Conservation (phyloP, 2,329 filamentous ascomycete species). For the Fusarium sp. region DNA sequence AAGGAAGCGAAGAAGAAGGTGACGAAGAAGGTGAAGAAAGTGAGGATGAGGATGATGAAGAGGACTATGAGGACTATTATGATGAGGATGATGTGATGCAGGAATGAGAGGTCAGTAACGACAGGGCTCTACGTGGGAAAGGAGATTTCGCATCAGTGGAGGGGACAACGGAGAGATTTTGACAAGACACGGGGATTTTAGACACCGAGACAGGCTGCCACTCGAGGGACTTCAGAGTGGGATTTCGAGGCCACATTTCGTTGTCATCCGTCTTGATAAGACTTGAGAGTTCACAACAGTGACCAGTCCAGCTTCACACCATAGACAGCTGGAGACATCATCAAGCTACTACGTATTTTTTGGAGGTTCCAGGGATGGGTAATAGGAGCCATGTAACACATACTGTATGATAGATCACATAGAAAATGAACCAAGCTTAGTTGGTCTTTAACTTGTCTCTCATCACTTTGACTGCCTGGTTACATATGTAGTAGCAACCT, state of each 20-base stretch:
- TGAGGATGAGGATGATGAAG: neutral
- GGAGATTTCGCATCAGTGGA: neutral
- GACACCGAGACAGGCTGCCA: neutral
- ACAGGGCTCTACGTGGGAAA: neutral
- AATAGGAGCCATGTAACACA: neutral
- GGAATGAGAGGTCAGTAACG: neutral
- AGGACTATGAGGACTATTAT: neutral
- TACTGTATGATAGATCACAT: neutral
- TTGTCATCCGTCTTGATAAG: neutral
- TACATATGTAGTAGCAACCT: neutral
- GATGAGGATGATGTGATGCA: neutral
- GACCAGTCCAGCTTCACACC: neutral
- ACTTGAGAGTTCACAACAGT: neutral
- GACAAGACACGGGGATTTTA: neutral
- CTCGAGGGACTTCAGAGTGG: neutral
- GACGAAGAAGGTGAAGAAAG: slow-evolving; percentile 2
- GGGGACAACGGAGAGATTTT: neutral
- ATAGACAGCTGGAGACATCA: neutral
- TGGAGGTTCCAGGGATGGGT: neutral
- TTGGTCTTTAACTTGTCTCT: neutral
- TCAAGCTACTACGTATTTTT: neutral
- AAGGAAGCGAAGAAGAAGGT: neutral
- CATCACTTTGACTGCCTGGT: neutral
- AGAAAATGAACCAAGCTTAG: neutral
- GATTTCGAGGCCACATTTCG: neutral